Evolutionary conservation across 2,329 filamentous ascomycete species (phyloP), one percentile per base, ranked within the genome.

Genomic region (Aschersonia sp.): DNA sequence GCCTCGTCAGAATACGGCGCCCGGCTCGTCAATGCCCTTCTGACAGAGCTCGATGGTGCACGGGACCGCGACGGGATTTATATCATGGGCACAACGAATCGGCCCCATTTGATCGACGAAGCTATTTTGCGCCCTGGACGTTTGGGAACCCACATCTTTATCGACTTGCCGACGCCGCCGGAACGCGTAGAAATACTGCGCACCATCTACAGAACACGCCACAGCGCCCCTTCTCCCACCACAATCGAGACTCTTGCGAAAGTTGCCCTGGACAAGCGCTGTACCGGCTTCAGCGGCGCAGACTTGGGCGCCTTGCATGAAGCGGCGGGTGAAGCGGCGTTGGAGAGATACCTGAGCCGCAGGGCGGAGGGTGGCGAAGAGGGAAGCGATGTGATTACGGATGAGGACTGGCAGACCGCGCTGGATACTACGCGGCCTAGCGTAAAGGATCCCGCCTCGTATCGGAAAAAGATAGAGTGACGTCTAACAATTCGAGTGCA

Each of bases 101-200:
- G 92, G 0, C 90, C 90, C 0, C 90, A 97, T 59, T 94, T 95
- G 68, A 97, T 98, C 55, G 92, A 98, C 61, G 81, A 87, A 2
- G 92, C 92, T 1, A 94, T 98, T 79, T 75, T 97, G 9, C 83
- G 92, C 1, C 90, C 92, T 0, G 92, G 92, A 1, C 82, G 92
- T 30, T 73, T 98, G 1, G 90, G 89, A 53, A 90, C 83, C 0
- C 77, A 83, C n/a, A 74, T 97, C 30, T 95, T 90, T 55, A 84
- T 98, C 40, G 89, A 92, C 57, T 68, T 97, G 0, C 92, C 92
- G 0, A 82, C 79, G 30, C 71, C 82, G 0, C 73, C 81, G 6
- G 88, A 95, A 60, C 76, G 92, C 11, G 84, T 85, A 0, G 87
- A 94, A 48, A 98, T 98, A 51, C 70, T 98, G 29, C 74, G 74